Conservation (phyloP, 1,284 basidiomycete genomes). For the Schizophyllum commune region DNA sequence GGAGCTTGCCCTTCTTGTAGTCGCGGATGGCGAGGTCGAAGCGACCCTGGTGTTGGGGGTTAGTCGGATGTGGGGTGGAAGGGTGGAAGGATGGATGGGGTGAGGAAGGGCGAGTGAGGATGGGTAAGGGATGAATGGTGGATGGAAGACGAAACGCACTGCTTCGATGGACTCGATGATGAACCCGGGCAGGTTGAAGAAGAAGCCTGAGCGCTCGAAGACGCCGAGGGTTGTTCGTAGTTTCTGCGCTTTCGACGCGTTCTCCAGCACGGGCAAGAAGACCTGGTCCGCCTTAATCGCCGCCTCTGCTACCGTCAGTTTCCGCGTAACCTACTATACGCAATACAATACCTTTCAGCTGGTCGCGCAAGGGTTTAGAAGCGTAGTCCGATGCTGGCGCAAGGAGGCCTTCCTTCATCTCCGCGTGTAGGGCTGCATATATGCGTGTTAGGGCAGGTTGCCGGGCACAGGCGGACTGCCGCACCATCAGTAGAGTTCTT, state of each 20-base stretch:
- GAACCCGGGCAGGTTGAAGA: slow-evolving; percentile 93
- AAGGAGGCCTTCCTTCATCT: slow-evolving; percentile 90
- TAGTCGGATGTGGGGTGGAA: slow-evolving; percentile 1
- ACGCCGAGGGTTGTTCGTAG: slow-evolving; percentile 89
- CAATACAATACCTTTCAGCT: slow-evolving; percentile 65
- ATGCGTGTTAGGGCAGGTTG: slow-evolving; percentile 1
- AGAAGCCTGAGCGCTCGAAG: slow-evolving; percentile 96
- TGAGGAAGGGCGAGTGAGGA: not conserved
- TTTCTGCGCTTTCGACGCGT: slow-evolving; percentile 91
- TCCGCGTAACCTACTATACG: slow-evolving; percentile 3
- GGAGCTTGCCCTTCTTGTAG: slow-evolving; percentile 95
- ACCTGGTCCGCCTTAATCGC: slow-evolving; percentile 92
- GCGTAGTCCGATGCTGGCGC: slow-evolving; percentile 75
- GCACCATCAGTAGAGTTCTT: slow-evolving; percentile 93
- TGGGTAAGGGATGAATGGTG: slow-evolving; percentile 1
- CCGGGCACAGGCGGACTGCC: slow-evolving; percentile 14
- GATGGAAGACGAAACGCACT: slow-evolving; percentile 35
- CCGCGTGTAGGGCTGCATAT: slow-evolving; percentile 71
- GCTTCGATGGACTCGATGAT: slow-evolving; percentile 89
- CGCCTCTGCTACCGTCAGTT: slow-evolving; percentile 44
- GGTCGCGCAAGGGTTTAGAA: slow-evolving; percentile 74
- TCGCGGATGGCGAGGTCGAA: slow-evolving; percentile 93
- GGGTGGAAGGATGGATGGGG: slow-evolving; percentile 1
- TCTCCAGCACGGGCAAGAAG: slow-evolving; percentile 94
- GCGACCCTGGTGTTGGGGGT: slow-evolving; percentile 51